phyloP scores from a whole-genome alignment of 441 rosid genomes.

The Populus hybrid region DNA sequence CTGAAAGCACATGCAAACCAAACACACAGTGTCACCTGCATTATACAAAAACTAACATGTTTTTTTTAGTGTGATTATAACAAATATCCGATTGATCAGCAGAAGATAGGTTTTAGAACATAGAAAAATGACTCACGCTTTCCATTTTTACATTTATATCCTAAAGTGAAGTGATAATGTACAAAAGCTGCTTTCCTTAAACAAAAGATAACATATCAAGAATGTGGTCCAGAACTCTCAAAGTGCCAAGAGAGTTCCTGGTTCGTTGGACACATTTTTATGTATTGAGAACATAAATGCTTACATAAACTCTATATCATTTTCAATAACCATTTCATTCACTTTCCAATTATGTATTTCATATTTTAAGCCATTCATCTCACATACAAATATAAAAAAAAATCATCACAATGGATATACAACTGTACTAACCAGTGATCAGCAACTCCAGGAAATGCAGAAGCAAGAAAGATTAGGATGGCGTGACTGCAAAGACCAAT shows the following conservation, averaged over 20 bases:
- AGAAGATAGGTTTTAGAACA: background rate
- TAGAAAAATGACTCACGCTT: background rate
- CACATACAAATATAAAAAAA: background rate
- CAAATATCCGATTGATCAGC: background rate
- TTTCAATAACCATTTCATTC: background rate
- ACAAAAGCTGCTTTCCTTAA: background rate
- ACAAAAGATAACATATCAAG: background rate
- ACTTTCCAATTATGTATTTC: background rate
- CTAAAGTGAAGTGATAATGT: background rate
- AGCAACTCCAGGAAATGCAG: conserved; percentile 72
- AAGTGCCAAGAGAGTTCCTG: background rate
- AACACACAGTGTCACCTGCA: background rate
- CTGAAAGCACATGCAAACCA: background rate
- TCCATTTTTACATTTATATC: background rate
- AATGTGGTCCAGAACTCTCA: background rate
- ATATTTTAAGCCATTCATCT: background rate
- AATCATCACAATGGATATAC: background rate
- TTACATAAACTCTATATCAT: background rate
- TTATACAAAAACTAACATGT: background rate
- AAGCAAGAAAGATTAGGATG: conserved; percentile 70
- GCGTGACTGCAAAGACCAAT: conserved; percentile 60
- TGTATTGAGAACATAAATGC: background rate
- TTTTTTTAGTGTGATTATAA: background rate
- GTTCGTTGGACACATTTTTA: background rate
- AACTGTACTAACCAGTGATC: conserved; percentile 71